Percentiles rank a stretch among this genome's conserved stretches.
Evolutionary conservation across 1,284 basidiomycete genomes (phyloP).

Genomic region (Trichosporon sp.): DNA sequence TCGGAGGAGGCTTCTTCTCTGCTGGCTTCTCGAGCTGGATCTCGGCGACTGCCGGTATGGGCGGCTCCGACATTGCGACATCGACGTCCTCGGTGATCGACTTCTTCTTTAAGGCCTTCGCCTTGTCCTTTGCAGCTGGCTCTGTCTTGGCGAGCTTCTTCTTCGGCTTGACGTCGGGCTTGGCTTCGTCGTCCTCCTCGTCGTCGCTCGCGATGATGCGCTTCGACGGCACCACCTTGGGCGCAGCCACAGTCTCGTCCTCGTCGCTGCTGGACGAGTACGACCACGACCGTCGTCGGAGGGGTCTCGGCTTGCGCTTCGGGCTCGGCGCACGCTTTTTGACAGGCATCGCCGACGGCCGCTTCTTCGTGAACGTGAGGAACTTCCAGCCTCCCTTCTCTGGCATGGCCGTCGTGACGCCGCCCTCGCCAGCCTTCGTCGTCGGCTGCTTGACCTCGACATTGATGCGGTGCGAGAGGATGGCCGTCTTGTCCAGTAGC

Average conservation of each 20-base stretch:
- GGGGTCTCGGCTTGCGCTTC: conserved; percentile 11
- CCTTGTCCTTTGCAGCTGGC: conserved; percentile 14
- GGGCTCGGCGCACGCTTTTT: conserved; percentile 29
- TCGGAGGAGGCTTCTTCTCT: conserved; percentile 12
- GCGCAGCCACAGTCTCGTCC: neutral
- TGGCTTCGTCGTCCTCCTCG: conserved; percentile 1
- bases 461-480: conserved; percentile 30
- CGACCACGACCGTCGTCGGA: conserved; percentile 15
- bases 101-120: conserved; percentile 10
- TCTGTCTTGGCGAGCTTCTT: conserved; percentile 34
- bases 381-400: conserved; percentile 27
- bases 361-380: conserved; percentile 30
- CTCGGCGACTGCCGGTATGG: conserved; percentile 26
- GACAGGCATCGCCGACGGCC: neutral
- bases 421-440: conserved; percentile 14
- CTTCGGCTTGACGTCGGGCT: conserved; percentile 19
- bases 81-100: conserved; percentile 16
- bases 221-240: conserved; percentile 1
- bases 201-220: conserved; percentile 8
- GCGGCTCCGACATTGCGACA: conserved; percentile 8
- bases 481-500: conserved; percentile 34
- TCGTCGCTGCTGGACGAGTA: conserved; percentile 26
- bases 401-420: conserved; percentile 3
- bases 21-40: conserved; percentile 25
- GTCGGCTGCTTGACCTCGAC: conserved; percentile 27